Evolutionary conservation across 176 grass and related monocot species (phyloP), one percentile per base, ranked within the genome.

Genomic region (Oryza brachyantha): DNA sequence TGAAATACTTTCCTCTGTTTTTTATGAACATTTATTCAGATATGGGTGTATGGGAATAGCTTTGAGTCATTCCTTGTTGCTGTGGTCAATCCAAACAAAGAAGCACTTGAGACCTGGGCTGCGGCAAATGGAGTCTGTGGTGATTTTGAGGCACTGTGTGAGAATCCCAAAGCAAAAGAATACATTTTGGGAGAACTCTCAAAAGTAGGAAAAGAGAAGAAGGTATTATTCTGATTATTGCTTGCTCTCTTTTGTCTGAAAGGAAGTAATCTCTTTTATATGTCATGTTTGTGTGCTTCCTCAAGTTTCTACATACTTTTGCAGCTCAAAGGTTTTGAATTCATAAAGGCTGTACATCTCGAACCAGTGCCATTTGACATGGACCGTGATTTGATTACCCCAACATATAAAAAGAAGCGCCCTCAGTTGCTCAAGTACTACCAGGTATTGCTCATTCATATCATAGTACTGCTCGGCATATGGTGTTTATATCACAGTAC

Each of bases 11-110:
- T 66, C 43, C 52, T 43, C 7, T 13, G 27, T 42, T 77, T 75
- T 78, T 64, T 43, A 5, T 83, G 2, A 81, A 73, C 39, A 55
- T 69, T 29, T 81, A 50, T 87, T 1, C 74, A 97, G 93, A 93
- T 97, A 81, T 97, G 93, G 93, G 41, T 97, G 59, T 93, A 97
- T 68, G 93, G 93, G 13, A 97, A 93, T 88, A 96, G 93, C 86
- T 96, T 97, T 21, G 82, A 97, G 69, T 93, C 87, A 43, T 88
- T 90, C 85, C 93, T 97, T 80, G 73, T 97, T 57, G 93, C 90
- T 12, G 85, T 97, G 24, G 40, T 93, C 69, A 97, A 93, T 88
- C 93, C 93, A 70, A 97, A 86, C 70, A 88, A 88, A 38, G 83
- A 86, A 72, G 85, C 76, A 68, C 65, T 97, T 38, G 88, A 97